Evolutionary conservation across 192 early-diverging fungal genomes (phyloP).

Genomic region (Spinellus fusiger): DNA sequence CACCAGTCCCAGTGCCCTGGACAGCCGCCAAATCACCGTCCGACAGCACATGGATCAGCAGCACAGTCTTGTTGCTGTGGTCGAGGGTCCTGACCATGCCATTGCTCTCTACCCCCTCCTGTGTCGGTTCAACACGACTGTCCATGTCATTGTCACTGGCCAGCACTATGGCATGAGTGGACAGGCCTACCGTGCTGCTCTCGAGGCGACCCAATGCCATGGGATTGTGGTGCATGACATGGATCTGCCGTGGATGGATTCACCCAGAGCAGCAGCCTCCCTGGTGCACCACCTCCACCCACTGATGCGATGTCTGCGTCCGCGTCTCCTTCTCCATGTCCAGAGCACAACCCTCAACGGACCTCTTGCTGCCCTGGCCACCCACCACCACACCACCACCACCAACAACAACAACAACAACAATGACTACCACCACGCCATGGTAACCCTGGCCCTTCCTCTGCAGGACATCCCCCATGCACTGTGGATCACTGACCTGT

Average conservation of each 20-base stretch:
- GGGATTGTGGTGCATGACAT: slow-evolving; percentile 8
- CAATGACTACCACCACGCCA: too few relatives aligned
- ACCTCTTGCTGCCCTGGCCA: too few relatives aligned
- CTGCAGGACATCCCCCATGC: slow-evolving; percentile 40
- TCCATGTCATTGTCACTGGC: slow-evolving; percentile 22
- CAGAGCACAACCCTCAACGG: too few relatives aligned
- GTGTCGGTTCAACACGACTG: slow-evolving; percentile 23
- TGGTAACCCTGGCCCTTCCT: slow-evolving; percentile 35
- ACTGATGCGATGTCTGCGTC: slow-evolving; percentile 31
- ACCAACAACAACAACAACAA: too few relatives aligned
- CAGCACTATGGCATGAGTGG: slow-evolving; percentile 6
- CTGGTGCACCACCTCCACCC: too few relatives aligned
- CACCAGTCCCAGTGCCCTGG: slow-evolving; percentile 13
- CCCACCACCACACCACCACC: too few relatives aligned
- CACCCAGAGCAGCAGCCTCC: too few relatives aligned
- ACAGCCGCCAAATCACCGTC: slow-evolving; percentile 6
- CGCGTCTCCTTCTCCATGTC: slow-evolving; percentile 39
- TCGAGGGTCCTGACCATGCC: slow-evolving; percentile 19
- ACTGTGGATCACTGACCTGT: slow-evolving; percentile 46
- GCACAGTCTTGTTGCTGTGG: slow-evolving; percentile 14
- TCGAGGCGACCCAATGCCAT: background rate
- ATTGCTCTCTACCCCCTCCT: slow-evolving; percentile 24
- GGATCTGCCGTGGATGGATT: too few relatives aligned
- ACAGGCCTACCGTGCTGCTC: background rate
- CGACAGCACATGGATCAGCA: slow-evolving; percentile 21